Evolutionary conservation across 1,284 basidiomycete species (phyloP).

Genomic region (Pascua sp.): DNA sequence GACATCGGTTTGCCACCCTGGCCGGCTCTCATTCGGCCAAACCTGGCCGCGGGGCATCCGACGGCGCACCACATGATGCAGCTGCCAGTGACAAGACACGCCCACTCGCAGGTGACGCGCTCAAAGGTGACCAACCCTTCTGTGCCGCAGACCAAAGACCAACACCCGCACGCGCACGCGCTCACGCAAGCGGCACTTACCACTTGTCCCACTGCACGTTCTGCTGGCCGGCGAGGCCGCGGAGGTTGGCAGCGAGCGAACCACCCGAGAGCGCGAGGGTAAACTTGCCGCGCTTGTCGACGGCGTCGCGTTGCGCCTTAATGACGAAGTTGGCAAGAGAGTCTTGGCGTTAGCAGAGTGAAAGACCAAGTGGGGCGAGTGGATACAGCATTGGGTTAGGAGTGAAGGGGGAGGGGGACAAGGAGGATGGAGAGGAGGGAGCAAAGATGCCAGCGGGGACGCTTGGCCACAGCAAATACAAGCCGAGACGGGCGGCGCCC

Average conservation of each 20-base stretch:
- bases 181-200: conserved; percentile 47
- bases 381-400: background rate
- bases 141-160: background rate
- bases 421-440: background rate
- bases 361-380: too few species aligned
- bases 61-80: background rate
- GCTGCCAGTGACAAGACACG: background rate
- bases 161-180: background rate
- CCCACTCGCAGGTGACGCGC: too few species aligned
- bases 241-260: conserved; percentile 81
- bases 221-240: conserved; percentile 67
- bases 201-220: conserved; percentile 69
- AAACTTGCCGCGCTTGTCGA: conserved; percentile 88
- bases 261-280: conserved; percentile 92
- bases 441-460: background rate
- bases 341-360: conserved; percentile 27
- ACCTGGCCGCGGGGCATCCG: background rate
- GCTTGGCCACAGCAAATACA: conserved; percentile 10
- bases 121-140: too few species aligned
- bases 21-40: background rate
- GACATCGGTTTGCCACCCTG: too few species aligned
- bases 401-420: background rate
- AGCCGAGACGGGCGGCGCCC: conserved; percentile 52
- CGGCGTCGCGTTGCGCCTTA: conserved; percentile 86
- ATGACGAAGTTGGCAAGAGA: conserved; percentile 81